Conservation (phyloP, 805 yeast genomes). For the Starmera pachycereana region DNA sequence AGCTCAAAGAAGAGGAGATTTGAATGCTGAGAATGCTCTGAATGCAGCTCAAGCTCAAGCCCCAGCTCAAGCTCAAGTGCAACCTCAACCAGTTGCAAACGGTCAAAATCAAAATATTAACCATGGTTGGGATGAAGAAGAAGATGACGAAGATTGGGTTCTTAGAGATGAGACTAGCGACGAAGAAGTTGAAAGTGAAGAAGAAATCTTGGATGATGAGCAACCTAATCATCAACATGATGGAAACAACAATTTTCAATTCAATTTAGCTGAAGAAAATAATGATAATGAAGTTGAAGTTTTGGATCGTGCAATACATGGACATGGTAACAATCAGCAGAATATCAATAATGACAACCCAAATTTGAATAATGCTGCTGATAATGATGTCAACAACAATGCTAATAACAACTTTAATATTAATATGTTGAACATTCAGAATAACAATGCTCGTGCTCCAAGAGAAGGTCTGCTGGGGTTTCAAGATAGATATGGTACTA, state of each 20-base stretch:
- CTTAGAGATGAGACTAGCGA: constrained; percentile 10
- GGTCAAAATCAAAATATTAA: not conserved
- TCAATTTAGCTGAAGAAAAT: not conserved
- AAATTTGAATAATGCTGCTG: not conserved
- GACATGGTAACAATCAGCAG: not conserved
- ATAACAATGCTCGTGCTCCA: constrained; percentile 1
- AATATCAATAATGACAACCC: not conserved
- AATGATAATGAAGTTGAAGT: not conserved
- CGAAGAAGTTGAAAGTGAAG: constrained; percentile 8
- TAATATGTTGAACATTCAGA: not conserved
- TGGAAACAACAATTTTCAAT: not conserved
- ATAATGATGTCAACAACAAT: not conserved
- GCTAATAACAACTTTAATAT: not conserved
- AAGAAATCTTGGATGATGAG: constrained; percentile 10
- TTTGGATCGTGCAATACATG: not conserved
- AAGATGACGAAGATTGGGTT: constrained; percentile 19
- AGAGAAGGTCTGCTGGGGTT: not conserved
- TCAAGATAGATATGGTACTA: too few species aligned
- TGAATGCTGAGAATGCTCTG: too few species aligned
- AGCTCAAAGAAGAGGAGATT: not conserved
- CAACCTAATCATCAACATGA: not conserved
- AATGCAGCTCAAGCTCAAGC: too few species aligned
- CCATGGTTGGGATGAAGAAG: not conserved
- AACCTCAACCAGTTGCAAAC: too few species aligned
- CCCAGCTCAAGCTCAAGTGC: too few species aligned